These are phyloP conservation scores for Mycena vulgaris DNA, from an alignment of 768 basidiomycete genomes.

Conservation along the genomic window DNA sequence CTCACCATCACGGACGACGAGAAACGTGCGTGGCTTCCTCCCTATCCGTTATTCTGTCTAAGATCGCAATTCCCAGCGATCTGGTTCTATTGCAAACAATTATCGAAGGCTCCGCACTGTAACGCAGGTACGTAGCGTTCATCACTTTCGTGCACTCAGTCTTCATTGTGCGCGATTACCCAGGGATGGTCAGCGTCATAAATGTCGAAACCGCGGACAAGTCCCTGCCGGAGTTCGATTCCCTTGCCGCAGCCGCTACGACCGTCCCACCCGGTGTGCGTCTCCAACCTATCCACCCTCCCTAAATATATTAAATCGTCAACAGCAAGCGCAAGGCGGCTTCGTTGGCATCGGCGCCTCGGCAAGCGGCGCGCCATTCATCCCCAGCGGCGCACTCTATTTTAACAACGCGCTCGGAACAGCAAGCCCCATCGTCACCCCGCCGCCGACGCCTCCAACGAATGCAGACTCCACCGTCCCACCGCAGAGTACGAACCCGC, in stretches of 20 bases:
- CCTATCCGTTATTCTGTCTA: not conserved
- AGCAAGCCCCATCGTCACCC: too few species aligned
- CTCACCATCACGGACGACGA: slow-evolving; percentile 14
- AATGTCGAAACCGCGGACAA: not conserved
- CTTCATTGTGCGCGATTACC: too few species aligned
- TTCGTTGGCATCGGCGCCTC: slow-evolving; percentile 8
- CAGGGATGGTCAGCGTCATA: slow-evolving; percentile 14
- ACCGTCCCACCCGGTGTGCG: not conserved
- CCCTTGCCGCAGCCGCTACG: not conserved
- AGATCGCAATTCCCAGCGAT: slow-evolving; percentile 2
- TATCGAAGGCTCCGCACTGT: not conserved
- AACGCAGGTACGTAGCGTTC: slow-evolving; percentile 3
- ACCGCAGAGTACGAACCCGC: too few species aligned
- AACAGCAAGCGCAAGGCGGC: slow-evolving; percentile 1
- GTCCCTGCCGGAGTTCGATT: not conserved
- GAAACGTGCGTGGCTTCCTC: not conserved
- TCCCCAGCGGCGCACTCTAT: not conserved
- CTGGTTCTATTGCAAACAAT: slow-evolving; percentile 21
- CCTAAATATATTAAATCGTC: not conserved
- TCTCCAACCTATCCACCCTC: not conserved
- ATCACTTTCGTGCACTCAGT: not conserved
- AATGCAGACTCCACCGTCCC: too few species aligned
- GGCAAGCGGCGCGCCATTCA: not conserved
- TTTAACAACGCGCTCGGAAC: too few species aligned
- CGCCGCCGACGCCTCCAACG: too few species aligned